Conservation (phyloP, 768 basidiomycete genomes). For the Lactarius evosmus region DNA sequence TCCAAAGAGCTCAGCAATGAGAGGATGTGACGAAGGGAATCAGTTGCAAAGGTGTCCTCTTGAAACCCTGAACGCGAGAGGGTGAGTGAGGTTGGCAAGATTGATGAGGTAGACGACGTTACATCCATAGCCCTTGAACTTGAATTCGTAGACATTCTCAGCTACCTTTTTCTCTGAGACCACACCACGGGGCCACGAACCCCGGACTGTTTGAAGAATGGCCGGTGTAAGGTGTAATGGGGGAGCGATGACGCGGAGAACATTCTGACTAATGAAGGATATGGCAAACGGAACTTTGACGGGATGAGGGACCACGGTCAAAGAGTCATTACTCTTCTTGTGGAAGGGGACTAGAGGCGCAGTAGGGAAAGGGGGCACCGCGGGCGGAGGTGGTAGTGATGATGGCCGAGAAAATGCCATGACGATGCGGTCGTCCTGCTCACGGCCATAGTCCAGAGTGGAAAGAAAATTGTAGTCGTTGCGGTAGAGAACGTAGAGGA, state of each 20-base stretch:
- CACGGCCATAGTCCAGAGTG: conserved; percentile 72
- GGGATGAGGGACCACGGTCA: conserved; percentile 1
- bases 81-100: conserved; percentile 15
- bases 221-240: conserved; percentile 75
- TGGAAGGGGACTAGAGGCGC: conserved; percentile 36
- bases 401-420: conserved; percentile 64
- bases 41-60: conserved; percentile 70
- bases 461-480: conserved; percentile 64
- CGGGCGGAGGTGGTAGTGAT: conserved; percentile 31
- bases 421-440: conserved; percentile 67
- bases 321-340: conserved; percentile 28
- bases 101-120: conserved; percentile 33
- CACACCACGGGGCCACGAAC: conserved; percentile 77
- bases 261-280: conserved; percentile 64
- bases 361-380: conserved; percentile 34
- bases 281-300: conserved; percentile 53
- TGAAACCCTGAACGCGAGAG: conserved; percentile 58
- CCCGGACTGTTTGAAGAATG: conserved; percentile 74
- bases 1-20: conserved; percentile 65
- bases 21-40: conserved; percentile 70
- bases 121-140: conserved; percentile 80
- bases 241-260: conserved; percentile 72
- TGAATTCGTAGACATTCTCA: conserved; percentile 72
- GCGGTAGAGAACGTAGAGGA: conserved; percentile 59
- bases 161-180: conserved; percentile 74